Evolutionary conservation across 768 basidiomycete species (phyloP), one percentile per base, ranked within the genome.

Genomic region (Melanogaster broomeanus): DNA sequence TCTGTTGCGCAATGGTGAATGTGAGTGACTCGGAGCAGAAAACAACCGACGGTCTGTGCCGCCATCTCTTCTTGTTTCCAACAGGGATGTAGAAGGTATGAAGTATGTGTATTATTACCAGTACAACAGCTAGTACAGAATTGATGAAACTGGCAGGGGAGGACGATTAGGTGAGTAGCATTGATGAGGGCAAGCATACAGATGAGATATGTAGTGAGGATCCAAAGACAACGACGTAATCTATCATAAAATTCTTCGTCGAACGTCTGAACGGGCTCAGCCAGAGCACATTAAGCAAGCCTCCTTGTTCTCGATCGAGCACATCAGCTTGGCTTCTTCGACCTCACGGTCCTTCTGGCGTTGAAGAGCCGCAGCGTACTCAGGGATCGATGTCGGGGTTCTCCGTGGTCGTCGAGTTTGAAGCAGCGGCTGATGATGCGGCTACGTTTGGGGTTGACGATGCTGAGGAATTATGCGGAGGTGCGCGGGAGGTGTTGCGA

Each of bases 271-370:
- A 21, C 38, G 35, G 30, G 19, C 25, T 81, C 68, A 91, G 48
- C 86, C 88, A 53, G 90, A 92, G 73, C 91, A 93, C 91, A 94
- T 94, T 67, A 93, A 61, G 65, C 93, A 96, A 1, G 89, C 91
- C 48, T 96, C 93, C 77, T 94, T 94, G 72, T 96, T 96, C 69
- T 95, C 93, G 43, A 96, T 60, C 56, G 90, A 91, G 64, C 94
- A 96, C 66, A 80, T 70, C 51, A 94, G 68, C 72, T 87, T 86
- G 6, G 85, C 94, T 52, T 90, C 86, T 68, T 90, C 94, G 4
- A 83, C 71, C 72, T 93, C 86, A 16, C 87, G 80, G 45, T 86
- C 83, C 57, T 80, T 79, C 62, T 85, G 83, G 43, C 87, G 74
- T 59, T 81, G 73, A 45, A 93, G 70, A 0, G 92, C 91, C 30